Evolutionary conservation across 371 early-diverging fungal species (phyloP).

Genomic region (Mucor mucedo): DNA sequence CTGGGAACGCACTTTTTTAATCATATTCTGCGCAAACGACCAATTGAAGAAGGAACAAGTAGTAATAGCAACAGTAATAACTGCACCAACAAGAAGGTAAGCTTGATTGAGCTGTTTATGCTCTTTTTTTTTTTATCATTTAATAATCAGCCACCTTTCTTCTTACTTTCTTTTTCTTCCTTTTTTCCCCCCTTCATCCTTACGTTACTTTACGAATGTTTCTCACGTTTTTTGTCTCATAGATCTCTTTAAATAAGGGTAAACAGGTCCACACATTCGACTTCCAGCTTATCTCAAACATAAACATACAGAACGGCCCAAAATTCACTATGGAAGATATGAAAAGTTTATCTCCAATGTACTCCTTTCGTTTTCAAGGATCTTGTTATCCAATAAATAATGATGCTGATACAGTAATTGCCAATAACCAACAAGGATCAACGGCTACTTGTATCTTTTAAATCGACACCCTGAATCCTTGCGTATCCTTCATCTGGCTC

Average conservation of each 20-base stretch:
- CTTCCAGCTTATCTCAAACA: constrained; percentile 21
- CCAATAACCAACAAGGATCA: constrained; percentile 15
- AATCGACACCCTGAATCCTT: constrained; percentile 12
- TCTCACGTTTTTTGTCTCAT: constrained; percentile 17
- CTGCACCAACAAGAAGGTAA: constrained; percentile 21
- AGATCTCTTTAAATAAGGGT: constrained; percentile 19
- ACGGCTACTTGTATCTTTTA: constrained; percentile 20
- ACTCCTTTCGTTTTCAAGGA: constrained; percentile 18
- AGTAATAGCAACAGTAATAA: constrained; percentile 1
- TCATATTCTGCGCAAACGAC: constrained; percentile 1
- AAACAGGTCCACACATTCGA: constrained; percentile 20
- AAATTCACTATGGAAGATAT: constrained; percentile 20
- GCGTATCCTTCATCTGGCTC: constrained; percentile 21
- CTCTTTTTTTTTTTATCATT: constrained; percentile 18
- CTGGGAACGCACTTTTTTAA: constrained; percentile 1
- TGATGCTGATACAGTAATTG: constrained; percentile 12
- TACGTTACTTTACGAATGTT: constrained; percentile 15
- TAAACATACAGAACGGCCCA: constrained; percentile 16
- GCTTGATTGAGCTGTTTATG: constrained; percentile 18
- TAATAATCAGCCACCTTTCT: constrained; percentile 16
- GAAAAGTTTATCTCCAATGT: constrained; percentile 19
- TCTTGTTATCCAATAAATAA: constrained; percentile 19
- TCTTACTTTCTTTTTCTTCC: constrained; percentile 13
- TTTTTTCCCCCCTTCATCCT: constrained; percentile 1
- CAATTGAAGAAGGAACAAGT: constrained; percentile 3